Evolutionary conservation across 2,329 filamentous ascomycete genomes (phyloP).

Genomic region (Aspergillus pseudoterreus): DNA sequence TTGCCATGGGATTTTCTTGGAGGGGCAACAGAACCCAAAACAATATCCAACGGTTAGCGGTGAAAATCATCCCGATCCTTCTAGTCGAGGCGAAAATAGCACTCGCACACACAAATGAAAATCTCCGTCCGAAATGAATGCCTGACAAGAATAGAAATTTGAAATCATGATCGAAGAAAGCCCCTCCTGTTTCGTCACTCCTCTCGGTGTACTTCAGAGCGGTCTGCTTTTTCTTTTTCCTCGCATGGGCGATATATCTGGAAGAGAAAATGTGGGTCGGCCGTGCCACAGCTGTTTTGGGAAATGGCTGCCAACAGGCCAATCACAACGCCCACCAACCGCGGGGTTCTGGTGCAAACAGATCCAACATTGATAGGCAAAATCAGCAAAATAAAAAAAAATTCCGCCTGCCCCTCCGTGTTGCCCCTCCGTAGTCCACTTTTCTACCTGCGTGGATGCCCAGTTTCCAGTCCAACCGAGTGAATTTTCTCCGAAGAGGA

Average conservation of each 20-base stretch:
- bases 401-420: slow-evolving; percentile 12
- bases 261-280: slow-evolving; percentile 13
- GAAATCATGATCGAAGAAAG: too few relatives aligned
- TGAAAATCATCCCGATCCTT: background rate
- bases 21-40: slow-evolving; percentile 6
- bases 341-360: slow-evolving; percentile 23
- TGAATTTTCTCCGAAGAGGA: too few relatives aligned
- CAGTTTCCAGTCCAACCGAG: slow-evolving; percentile 19
- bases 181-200: too few relatives aligned
- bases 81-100: too few relatives aligned
- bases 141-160: too few relatives aligned
- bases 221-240: background rate
- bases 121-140: too few relatives aligned
- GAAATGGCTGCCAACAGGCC: slow-evolving; percentile 6
- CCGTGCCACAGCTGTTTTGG: slow-evolving; percentile 13
- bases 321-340: slow-evolving; percentile 15
- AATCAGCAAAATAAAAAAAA: slow-evolving; percentile 7
- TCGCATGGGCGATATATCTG: slow-evolving; percentile 11
- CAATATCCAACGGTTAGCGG: background rate
- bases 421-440: background rate
- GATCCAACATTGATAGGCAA: slow-evolving; percentile 9
- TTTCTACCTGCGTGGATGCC: slow-evolving; percentile 36
- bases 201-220: too few relatives aligned
- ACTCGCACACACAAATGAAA: too few relatives aligned
- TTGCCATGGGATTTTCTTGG: background rate